These are phyloP conservation scores for Cryptococcus hybrid DNA, from an alignment of 1,284 basidiomycete genomes.

Conservation along the genomic window DNA sequence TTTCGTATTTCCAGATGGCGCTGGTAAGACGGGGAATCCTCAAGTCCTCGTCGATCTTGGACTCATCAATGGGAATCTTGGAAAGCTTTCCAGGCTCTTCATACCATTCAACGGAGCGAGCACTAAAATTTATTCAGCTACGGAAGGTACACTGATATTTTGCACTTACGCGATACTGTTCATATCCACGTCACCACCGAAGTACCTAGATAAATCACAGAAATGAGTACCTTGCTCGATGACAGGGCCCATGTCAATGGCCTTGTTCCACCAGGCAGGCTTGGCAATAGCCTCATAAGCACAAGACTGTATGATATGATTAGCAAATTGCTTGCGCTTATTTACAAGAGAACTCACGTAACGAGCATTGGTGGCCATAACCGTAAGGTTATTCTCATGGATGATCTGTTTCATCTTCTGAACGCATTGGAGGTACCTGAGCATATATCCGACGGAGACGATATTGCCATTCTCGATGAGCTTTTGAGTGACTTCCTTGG, in stretches of 20 bases:
- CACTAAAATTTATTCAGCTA: slow-evolving; percentile 39
- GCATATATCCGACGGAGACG: slow-evolving; percentile 89
- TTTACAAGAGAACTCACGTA: slow-evolving; percentile 56
- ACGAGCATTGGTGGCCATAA: slow-evolving; percentile 94
- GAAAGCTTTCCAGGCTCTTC: slow-evolving; percentile 83
- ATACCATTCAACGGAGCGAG: slow-evolving; percentile 87
- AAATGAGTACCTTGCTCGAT: slow-evolving; percentile 94
- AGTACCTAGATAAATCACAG: slow-evolving; percentile 76
- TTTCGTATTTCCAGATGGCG: slow-evolving; percentile 74
- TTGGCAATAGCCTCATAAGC: slow-evolving; percentile 89
- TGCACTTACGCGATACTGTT: slow-evolving; percentile 60
- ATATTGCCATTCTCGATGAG: slow-evolving; percentile 70
- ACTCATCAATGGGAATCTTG: slow-evolving; percentile 60
- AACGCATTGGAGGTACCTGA: slow-evolving; percentile 89
- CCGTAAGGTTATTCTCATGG: slow-evolving; percentile 89
- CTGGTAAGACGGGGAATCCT: slow-evolving; percentile 50
- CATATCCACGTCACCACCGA: slow-evolving; percentile 95
- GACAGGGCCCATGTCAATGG: slow-evolving; percentile 73
- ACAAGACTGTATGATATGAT: slow-evolving; percentile 50
- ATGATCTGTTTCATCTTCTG: slow-evolving; percentile 99
- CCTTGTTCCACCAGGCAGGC: slow-evolving; percentile 98
- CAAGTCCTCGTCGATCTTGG: slow-evolving; percentile 46
- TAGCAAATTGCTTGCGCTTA: slow-evolving; percentile 41
- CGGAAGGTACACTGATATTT: slow-evolving; percentile 10
- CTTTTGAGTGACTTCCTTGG: slow-evolving; percentile 63